Conservation (phyloP, 768 basidiomycete genomes). For the Daedaleopsis sinensis region DNA sequence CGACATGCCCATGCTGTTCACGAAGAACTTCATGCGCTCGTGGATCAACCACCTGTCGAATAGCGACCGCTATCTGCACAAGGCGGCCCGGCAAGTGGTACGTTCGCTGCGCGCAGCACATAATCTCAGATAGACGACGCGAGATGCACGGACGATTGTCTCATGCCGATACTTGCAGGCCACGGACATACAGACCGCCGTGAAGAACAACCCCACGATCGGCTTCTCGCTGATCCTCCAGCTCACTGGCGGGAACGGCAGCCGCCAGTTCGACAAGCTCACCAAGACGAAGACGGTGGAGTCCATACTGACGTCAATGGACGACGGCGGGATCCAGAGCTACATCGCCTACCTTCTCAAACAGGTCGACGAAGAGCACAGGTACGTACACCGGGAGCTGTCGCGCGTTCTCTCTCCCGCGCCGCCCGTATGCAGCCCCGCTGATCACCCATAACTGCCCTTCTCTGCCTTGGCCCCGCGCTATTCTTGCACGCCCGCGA, state of each 20-base stretch:
- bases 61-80: slow-evolving; percentile 86
- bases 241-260: slow-evolving; percentile 81
- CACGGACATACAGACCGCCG: slow-evolving; percentile 72
- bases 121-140: not conserved
- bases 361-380: slow-evolving; percentile 52
- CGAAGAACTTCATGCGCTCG: slow-evolving; percentile 92
- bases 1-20: slow-evolving; percentile 86
- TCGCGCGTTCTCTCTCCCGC: slow-evolving; percentile 1
- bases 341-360: slow-evolving; percentile 76
- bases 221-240: slow-evolving; percentile 87
- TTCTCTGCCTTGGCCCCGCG: slow-evolving; percentile 27
- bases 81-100: slow-evolving; percentile 84
- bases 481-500: not conserved
- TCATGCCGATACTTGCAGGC: slow-evolving; percentile 48
- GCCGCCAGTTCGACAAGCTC: slow-evolving; percentile 86
- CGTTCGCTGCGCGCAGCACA: slow-evolving; percentile 27
- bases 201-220: slow-evolving; percentile 73
- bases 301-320: slow-evolving; percentile 75
- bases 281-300: slow-evolving; percentile 94
- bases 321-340: slow-evolving; percentile 68
- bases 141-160: not conserved
- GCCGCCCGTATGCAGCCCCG: slow-evolving; percentile 10
- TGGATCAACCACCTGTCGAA: slow-evolving; percentile 97
- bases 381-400: slow-evolving; percentile 11
- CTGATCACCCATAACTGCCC: slow-evolving; percentile 6